phyloP scores from a whole-genome alignment of 306 rosid genomes.

The Trifolium dubium region DNA sequence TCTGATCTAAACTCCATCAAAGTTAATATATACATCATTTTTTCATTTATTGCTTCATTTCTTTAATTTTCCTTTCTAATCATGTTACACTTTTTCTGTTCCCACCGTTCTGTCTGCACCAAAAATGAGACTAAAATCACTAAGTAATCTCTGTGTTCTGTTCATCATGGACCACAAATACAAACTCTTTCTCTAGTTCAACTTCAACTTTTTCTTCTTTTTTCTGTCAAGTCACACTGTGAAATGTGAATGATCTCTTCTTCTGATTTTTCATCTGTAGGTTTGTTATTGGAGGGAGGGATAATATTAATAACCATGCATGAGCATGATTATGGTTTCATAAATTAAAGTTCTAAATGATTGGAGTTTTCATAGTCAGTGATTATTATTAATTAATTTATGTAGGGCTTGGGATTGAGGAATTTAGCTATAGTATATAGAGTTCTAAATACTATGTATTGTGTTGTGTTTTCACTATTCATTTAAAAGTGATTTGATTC shows the following conservation, averaged over 20 bases:
- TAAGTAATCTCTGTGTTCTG: conserved; percentile 27
- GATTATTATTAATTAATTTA: background rate
- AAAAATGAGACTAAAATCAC: conserved; percentile 45
- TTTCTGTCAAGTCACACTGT: conserved; percentile 32
- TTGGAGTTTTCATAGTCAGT: conserved; percentile 6
- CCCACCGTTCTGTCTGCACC: conserved; percentile 66
- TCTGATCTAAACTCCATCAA: conserved; percentile 36
- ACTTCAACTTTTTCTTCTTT: conserved; percentile 30
- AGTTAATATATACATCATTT: conserved; percentile 19
- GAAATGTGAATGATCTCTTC: background rate
- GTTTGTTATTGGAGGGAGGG: conserved; percentile 15
- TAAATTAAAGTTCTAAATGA: background rate
- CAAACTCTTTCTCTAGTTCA: background rate
- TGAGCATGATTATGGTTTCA: conserved; percentile 6
- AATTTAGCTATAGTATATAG: background rate
- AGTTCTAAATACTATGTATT: background rate
- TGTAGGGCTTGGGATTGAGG: background rate
- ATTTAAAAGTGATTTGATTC: background rate
- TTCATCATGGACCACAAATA: conserved; percentile 33
- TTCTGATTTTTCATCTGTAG: conserved; percentile 21
- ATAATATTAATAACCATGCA: background rate
- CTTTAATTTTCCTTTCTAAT: conserved; percentile 50
- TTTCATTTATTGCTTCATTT: conserved; percentile 28
- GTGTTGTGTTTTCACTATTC: background rate
- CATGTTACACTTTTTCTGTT: conserved; percentile 51